Evolutionary conservation across 495 filamentous ascomycete species (phyloP).

Genomic region (Daldinia grandis): DNA sequence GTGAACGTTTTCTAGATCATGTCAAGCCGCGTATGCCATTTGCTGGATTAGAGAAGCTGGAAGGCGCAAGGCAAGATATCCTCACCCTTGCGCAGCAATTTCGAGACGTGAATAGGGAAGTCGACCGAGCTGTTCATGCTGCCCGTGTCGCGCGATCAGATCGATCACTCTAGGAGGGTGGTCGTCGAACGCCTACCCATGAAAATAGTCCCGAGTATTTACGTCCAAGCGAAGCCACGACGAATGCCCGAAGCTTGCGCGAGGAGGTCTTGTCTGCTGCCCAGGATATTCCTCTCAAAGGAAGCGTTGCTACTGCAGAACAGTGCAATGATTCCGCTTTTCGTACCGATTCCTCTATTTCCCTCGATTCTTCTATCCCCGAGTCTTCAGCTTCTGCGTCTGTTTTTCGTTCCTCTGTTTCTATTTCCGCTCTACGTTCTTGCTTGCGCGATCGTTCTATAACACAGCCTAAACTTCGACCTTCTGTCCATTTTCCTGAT

Average conservation of each 20-base stretch:
- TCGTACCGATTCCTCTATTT: neutral
- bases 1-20: slow-evolving; percentile 4
- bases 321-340: neutral
- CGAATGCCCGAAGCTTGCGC: neutral
- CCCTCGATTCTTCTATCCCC: neutral
- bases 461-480: neutral
- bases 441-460: neutral
- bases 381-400: neutral
- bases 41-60: neutral
- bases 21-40: neutral
- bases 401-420: neutral
- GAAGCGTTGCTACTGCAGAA: neutral
- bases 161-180: neutral
- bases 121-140: neutral
- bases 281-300: neutral
- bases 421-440: slow-evolving; percentile 4
- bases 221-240: neutral
- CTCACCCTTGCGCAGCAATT: neutral
- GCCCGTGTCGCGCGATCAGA: neutral
- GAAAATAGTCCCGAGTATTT: neutral
- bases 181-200: neutral
- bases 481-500: slow-evolving; percentile 8
- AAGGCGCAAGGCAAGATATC: neutral
- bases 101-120: neutral
- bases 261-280: neutral